Evolutionary conservation across 2,329 filamentous ascomycete species (phyloP), one percentile per base, ranked within the genome.

Genomic region (Metarhizium robertsii): DNA sequence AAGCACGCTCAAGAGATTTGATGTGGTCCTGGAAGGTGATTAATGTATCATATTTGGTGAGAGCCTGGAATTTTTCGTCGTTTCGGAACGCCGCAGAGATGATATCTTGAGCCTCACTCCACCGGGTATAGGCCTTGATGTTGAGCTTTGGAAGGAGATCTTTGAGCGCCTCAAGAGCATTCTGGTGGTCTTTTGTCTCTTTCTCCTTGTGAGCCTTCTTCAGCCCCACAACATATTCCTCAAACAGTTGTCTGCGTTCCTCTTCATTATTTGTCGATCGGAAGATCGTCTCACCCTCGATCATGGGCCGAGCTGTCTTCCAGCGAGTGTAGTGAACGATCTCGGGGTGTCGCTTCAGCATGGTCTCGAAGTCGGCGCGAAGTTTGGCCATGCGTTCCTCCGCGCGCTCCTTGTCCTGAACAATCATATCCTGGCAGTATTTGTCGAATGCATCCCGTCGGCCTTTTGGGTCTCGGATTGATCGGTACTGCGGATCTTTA

Each of bases 291-390:
- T 99, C 94, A 52, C 88, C 88, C 71, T 97, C 90, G 59, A 99
- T 90, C 61, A 96, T 95, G 10, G 91, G 90, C 52, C 90, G 86
- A 53, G 92, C 94, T 16, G 90, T 96, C 79, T 91, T 95, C 94
- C 94, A 99, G 59, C 91, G 87, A 46, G 92, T 96, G 71, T 95
- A 96, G 70, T 96, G 85, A 71, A 92, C 94, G 72, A 99, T 97
- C 71, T 99, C 94, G 58, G 92, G 91, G 70, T 99, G 92, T 61
- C 91, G 92, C 73, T 87, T 90, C 62, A 99, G 81, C 94, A 99
- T 99, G 55, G 86, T 92, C 62, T 88, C 87, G 72, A 99, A 99
- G 77, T 97, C 94, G 71, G 88, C 81, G 65, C 91, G 89, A 66
- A 97, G 80, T 76, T 96, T 97, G 64, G 89, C 80, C 70, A 95